These are phyloP conservation scores for Nepenthes alata DNA, from an alignment of 179 eudicot genomes.

Conservation along the genomic window DNA sequence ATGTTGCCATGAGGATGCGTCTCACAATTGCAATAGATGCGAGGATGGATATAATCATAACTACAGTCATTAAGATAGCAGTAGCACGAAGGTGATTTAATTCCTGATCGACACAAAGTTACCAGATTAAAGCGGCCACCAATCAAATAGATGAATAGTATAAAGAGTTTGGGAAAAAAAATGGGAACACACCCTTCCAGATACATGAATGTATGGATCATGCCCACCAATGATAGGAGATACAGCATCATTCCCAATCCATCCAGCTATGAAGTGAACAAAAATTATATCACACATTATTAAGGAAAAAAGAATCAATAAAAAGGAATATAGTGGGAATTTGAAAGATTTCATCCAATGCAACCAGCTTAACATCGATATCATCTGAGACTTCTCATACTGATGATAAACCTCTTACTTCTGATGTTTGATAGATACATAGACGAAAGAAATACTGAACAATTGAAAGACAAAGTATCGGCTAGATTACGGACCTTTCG, in stretches of 20 bases:
- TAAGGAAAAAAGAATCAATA: no score
- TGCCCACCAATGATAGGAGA: slow-evolving; percentile 84
- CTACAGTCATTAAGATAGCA: slow-evolving; percentile 64
- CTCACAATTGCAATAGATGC: slow-evolving; percentile 84
- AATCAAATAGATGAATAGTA: slow-evolving; percentile 4
- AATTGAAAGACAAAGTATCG: slow-evolving; percentile 5
- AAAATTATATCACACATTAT: neutral
- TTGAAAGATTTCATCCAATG: neutral
- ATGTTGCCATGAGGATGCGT: slow-evolving; percentile 93
- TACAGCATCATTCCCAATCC: slow-evolving; percentile 90
- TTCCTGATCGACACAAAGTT: slow-evolving; percentile 44
- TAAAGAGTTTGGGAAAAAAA: neutral
- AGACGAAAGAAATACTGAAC: neutral
- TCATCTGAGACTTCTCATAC: neutral
- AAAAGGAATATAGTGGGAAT: neutral
- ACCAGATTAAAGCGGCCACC: slow-evolving; percentile 6
- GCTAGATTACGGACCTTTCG: slow-evolving; percentile 48
- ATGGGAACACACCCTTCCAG: slow-evolving; percentile 63
- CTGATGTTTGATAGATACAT: neutral
- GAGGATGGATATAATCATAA: slow-evolving; percentile 63
- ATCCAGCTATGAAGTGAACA: slow-evolving; percentile 62
- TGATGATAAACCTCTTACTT: neutral
- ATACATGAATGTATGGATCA: slow-evolving; percentile 72
- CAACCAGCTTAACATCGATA: neutral
- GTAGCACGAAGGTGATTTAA: slow-evolving; percentile 71